Percentiles rank a stretch among this genome's conserved stretches.
Evolutionary conservation across 2,329 filamentous ascomycete species (phyloP).

Genomic region (Sporothrix pseudoabietina): DNA sequence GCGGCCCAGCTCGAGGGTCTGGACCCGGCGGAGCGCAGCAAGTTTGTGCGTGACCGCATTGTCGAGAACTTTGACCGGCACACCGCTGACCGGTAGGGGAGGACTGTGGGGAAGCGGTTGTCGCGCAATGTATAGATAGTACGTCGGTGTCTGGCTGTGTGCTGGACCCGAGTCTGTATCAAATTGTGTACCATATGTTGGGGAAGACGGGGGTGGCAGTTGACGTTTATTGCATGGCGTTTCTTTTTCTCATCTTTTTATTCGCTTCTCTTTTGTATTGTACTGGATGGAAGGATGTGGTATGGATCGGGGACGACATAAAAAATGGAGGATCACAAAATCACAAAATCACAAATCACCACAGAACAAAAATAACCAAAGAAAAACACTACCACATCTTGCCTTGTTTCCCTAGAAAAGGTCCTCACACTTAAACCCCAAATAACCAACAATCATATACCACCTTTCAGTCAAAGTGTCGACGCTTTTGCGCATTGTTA

Average conservation of each 20-base stretch:
- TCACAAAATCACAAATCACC: conserved; percentile 9
- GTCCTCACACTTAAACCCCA: not conserved
- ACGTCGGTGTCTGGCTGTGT: not conserved
- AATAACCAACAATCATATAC: not conserved
- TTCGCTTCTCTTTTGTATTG: not conserved
- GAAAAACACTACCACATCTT: not conserved
- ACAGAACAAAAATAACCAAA: not conserved
- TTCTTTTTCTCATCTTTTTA: not conserved
- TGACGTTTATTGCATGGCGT: conserved; percentile 21
- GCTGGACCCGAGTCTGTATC: conserved; percentile 1
- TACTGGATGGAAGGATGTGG: not conserved
- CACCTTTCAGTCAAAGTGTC: not conserved
- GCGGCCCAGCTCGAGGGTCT: conserved; percentile 26
- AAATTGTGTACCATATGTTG: conserved; percentile 18
- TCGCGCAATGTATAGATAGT: conserved; percentile 6
- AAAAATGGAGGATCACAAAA: not conserved
- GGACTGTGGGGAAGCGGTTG: not conserved
- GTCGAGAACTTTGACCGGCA: conserved; percentile 40
- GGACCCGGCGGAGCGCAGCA: conserved; percentile 25
- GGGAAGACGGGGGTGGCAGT: not conserved
- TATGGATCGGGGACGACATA: not conserved
- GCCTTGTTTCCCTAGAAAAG: not conserved
- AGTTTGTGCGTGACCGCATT: conserved; percentile 37
- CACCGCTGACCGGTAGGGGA: conserved; percentile 31
- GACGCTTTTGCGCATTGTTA: not conserved